Conservation (phyloP, 140 eudicot genomes). For the Oenanthe javanica region DNA sequence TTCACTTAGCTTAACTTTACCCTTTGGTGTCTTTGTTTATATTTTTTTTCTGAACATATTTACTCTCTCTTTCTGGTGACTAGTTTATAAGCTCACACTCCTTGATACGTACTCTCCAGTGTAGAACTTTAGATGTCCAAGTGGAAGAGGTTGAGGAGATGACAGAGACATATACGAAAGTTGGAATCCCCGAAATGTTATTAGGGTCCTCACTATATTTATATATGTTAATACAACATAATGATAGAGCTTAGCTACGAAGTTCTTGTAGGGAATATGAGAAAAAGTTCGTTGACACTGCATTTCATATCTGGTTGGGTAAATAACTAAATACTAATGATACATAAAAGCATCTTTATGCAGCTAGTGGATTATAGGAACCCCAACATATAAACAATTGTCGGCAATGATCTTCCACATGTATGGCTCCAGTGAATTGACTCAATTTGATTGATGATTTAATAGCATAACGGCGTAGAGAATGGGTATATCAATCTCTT, state of each 20-base stretch:
- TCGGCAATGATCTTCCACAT: conserved; percentile 9
- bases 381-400: neutral
- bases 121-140: no score
- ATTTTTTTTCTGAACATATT: neutral
- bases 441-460: conserved; percentile 4
- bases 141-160: no score
- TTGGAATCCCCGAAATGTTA: neutral
- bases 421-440: conserved; percentile 15
- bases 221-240: neutral
- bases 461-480: neutral
- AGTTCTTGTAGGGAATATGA: neutral
- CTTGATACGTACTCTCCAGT: no score
- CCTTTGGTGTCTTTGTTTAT: neutral
- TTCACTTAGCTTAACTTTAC: neutral
- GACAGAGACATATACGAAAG: neutral
- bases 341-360: conserved; percentile 12
- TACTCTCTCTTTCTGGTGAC: no score
- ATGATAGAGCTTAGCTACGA: neutral
- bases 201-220: neutral
- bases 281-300: no score
- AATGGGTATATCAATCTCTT: neutral
- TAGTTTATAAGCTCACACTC: no score
- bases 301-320: neutral
- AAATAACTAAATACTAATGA: conserved; percentile 11
- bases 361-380: conserved; percentile 23